A percentile compares a stretch with the other conserved stretches of the same genome.
Evolutionary conservation across 2,329 filamentous ascomycete species (phyloP).

Genomic region (Chalara sp.): DNA sequence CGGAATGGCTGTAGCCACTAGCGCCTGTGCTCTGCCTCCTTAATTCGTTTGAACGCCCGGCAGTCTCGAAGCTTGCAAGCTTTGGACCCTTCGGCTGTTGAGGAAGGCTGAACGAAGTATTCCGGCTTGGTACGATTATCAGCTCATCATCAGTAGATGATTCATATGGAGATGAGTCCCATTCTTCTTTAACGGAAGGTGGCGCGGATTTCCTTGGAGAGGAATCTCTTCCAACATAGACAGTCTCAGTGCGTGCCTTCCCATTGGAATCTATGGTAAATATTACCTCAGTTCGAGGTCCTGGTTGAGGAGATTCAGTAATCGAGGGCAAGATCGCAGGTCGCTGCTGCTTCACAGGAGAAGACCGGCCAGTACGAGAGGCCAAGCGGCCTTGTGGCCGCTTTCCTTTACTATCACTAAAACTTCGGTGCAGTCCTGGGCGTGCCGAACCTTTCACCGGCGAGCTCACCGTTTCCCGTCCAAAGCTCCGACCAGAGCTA

Average conservation of each 20-base stretch:
- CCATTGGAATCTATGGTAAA: conserved; percentile 59
- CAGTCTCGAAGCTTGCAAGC: conserved; percentile 17
- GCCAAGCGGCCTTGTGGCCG: conserved; percentile 16
- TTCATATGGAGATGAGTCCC: conserved; percentile 39
- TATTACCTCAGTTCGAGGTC: conserved; percentile 49
- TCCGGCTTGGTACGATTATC: conserved; percentile 57
- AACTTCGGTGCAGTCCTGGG: conserved; percentile 20
- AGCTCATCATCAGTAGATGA: conserved; percentile 59
- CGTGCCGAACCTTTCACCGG: conserved; percentile 23
- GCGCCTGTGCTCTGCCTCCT: conserved; percentile 17
- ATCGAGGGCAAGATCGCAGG: conserved; percentile 50
- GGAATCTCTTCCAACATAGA: conserved; percentile 18
- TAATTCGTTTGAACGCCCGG: conserved; percentile 3
- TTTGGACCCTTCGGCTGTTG: conserved; percentile 18
- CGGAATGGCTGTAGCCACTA: conserved; percentile 22
- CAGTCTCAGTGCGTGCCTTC: conserved; percentile 31
- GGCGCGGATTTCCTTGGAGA: conserved; percentile 13
- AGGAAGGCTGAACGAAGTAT: conserved; percentile 41
- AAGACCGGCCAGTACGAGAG: conserved; percentile 26
- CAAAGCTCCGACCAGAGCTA: conserved; percentile 14
- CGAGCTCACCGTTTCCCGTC: conserved; percentile 23
- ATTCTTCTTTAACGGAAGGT: conserved; percentile 25
- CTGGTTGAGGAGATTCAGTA: conserved; percentile 39
- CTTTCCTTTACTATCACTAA: conserved; percentile 23
- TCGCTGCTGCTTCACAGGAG: conserved; percentile 43